phyloP scores from a whole-genome alignment of 441 rosid species.

The Melastoma candidum region DNA sequence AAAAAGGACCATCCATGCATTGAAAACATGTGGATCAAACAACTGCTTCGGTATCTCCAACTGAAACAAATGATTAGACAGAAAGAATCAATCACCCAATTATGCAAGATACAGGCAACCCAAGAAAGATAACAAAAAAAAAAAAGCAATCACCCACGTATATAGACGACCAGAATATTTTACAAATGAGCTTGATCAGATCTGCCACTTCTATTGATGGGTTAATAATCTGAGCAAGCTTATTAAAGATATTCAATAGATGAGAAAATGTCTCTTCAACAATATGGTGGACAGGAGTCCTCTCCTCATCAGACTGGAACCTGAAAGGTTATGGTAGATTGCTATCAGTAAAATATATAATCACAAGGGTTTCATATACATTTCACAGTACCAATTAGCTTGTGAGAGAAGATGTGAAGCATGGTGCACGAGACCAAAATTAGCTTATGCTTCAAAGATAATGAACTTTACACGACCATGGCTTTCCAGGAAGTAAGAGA shows the following conservation, averaged over 20 bases:
- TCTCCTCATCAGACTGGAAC: conserved; percentile 96
- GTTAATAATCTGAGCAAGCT: conserved; percentile 67
- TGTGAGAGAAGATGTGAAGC: too few species aligned
- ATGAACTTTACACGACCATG: too few species aligned
- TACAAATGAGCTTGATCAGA: conserved; percentile 90
- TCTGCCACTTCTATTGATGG: conserved; percentile 89
- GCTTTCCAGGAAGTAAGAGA: too few species aligned
- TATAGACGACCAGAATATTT: conserved; percentile 97
- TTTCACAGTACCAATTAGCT: not conserved
- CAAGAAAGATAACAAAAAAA: too few species aligned
- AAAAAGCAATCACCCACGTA: conserved; percentile 49
- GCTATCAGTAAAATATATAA: not conserved
- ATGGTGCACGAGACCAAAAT: too few species aligned
- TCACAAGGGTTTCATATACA: not conserved
- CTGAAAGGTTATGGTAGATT: conserved; percentile 20
- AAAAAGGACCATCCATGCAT: conserved; percentile 96
- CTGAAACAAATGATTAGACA: conserved; percentile 27
- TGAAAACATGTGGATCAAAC: conserved; percentile 68
- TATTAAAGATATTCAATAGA: conserved; percentile 66
- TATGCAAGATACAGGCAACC: not conserved
- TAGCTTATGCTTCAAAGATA: too few species aligned
- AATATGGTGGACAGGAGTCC: conserved; percentile 70
- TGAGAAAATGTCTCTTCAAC: conserved; percentile 85
- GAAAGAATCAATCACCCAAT: not conserved
- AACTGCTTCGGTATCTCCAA: conserved; percentile 95